Base-by-base conservation (phyloP, 148 eudicot genomes). In the Spergularia bocconei region DNA sequence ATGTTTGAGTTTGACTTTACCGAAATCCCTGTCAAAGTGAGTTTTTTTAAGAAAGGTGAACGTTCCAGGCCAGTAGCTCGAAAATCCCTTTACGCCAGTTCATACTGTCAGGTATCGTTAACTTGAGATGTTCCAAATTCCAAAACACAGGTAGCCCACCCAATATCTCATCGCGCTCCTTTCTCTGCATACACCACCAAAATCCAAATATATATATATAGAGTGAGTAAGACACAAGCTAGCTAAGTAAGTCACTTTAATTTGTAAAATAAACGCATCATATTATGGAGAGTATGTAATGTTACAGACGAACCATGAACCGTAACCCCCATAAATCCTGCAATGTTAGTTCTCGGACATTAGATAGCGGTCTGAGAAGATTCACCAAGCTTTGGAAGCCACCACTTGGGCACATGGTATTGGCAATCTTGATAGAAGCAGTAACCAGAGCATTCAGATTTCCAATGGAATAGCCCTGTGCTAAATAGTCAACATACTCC, bases 301-400 rank as follows among this genome's bases (percentile, higher is more conserved):
- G 15, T 25, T 7, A 41, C n/a, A 23, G 15, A 62, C 52, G 12
- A n/a, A 74, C 78, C 69, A 5, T 17, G 11, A 67, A 2, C 58
- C 33, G 33, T 29, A 29, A 29, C 33, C 33, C 33, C 33, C 29
- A 20, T 39, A 13, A 2, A 33, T 0, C 1, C 14, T 12, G 1
- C 51, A 70, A 23, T 51, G 6, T 19, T 36, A 75, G 60, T 25
- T 19, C 17, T 29, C 38, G 79, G 70, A 76, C 79, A 57, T 56
- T 25, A 36, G 77, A n/a, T n/a, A n/a, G n/a, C n/a, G n/a, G n/a
- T n/a, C 6, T 33, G 16, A 70, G 10, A 58, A 80, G 48, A 53
- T 20, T 17, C 10, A 23, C 29, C 20, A 70, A 21, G 39, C 25
- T 52, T 16, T 61, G 20, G 11, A 6, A 41, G 13, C 0, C n/a